Evolutionary conservation across 1,284 basidiomycete genomes (phyloP).

Genomic region (Leucoagaricus sp.): DNA sequence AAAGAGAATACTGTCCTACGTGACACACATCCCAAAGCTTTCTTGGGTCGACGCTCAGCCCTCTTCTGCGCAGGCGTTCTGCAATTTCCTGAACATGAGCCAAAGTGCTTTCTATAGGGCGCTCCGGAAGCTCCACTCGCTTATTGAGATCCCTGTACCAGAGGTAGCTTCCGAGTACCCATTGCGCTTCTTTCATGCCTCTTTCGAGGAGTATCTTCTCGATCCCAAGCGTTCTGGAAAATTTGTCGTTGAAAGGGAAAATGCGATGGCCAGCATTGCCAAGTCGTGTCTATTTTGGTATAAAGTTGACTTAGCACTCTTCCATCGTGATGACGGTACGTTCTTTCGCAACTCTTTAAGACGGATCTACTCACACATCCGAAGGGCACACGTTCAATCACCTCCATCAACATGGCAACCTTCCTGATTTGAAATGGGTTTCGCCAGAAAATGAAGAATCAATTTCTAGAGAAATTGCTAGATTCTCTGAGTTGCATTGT

Average conservation of each 20-base stretch:
- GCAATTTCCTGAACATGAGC: background rate
- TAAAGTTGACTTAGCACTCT: background rate
- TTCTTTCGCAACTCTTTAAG: background rate
- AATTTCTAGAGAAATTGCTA: background rate
- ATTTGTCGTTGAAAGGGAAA: background rate
- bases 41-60: background rate
- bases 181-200: background rate
- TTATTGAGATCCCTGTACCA: background rate
- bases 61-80: background rate
- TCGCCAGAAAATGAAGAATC: background rate
- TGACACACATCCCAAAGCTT: background rate
- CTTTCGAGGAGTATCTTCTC: background rate
- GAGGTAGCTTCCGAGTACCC: background rate
- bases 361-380: too few species aligned
- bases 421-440: conserved; percentile 2
- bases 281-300: conserved; percentile 5
- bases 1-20: background rate
- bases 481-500: background rate
- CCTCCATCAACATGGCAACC: background rate
- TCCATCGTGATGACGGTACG: background rate
- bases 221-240: background rate
- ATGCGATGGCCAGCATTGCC: background rate
- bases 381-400: background rate
- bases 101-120: background rate
- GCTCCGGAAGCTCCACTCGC: background rate